Conservation (phyloP, 129 eudicot genomes). For the Glebionis coronaria region DNA sequence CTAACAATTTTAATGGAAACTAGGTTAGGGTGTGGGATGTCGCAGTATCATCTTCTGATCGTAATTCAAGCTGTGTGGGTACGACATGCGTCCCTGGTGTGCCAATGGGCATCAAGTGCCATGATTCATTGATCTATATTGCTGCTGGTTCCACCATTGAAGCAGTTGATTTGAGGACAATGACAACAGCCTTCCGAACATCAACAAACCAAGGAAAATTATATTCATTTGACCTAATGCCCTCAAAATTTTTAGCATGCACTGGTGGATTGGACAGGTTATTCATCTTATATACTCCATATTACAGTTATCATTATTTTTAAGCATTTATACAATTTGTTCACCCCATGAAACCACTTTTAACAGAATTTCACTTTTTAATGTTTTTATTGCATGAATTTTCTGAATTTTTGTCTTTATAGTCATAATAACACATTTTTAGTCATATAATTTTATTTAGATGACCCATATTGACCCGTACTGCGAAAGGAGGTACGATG, state of each 20-base stretch:
- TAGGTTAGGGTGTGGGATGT: slow-evolving; percentile 92
- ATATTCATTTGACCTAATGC: slow-evolving; percentile 55
- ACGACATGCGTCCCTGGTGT: slow-evolving; percentile 49
- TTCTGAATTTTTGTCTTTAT: no score
- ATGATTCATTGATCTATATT: slow-evolving; percentile 65
- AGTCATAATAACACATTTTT: no score
- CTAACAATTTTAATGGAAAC: slow-evolving; percentile 15
- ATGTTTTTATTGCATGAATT: no score
- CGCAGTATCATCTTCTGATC: slow-evolving; percentile 49
- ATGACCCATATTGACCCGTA: no score
- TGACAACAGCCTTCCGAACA: slow-evolving; percentile 49
- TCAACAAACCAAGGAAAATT: slow-evolving; percentile 33
- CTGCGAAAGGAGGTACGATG: no score
- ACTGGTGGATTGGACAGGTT: slow-evolving; percentile 72
- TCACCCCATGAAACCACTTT: neutral
- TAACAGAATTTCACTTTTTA: neutral
- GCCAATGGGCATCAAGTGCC: slow-evolving; percentile 71
- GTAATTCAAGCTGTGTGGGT: slow-evolving; percentile 82
- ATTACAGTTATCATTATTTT: neutral
- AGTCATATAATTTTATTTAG: no score
- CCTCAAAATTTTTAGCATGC: slow-evolving; percentile 69
- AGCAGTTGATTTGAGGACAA: slow-evolving; percentile 80
- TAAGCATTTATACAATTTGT: neutral
- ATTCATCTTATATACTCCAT: neutral
- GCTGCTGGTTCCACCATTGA: slow-evolving; percentile 69